A percentile compares a stretch with the other conserved stretches of the same genome.
phyloP scores from a whole-genome alignment of 192 early-diverging fungal species.

The Coemansia sp. region DNA sequence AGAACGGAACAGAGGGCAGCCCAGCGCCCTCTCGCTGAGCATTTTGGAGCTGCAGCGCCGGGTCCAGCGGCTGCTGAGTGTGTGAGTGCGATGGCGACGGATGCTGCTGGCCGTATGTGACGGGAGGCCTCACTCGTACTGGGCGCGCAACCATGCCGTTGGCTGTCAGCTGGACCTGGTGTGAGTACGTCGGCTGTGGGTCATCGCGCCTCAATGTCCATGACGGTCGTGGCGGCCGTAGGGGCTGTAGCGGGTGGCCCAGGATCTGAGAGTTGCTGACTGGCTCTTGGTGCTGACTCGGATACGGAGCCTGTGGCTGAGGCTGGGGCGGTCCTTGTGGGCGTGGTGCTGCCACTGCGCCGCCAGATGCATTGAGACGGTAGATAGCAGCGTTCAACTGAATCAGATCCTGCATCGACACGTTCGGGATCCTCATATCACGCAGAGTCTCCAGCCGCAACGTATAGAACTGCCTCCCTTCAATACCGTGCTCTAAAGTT shows the following conservation, averaged over 20 bases:
- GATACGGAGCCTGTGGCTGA: not conserved
- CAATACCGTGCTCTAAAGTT: slow-evolving; percentile 47
- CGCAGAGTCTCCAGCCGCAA: slow-evolving; percentile 44
- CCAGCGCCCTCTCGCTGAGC: slow-evolving; percentile 1
- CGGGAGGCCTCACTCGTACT: not conserved
- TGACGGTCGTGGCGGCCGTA: slow-evolving; percentile 46
- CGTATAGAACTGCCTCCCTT: slow-evolving; percentile 50
- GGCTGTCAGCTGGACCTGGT: slow-evolving; percentile 34
- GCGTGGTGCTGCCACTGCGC: slow-evolving; percentile 31
- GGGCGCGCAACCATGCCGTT: slow-evolving; percentile 40
- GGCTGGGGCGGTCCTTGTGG: slow-evolving; percentile 11
- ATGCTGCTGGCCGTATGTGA: not conserved
- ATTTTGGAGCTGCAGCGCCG: slow-evolving; percentile 15
- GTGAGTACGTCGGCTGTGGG: slow-evolving; percentile 36
- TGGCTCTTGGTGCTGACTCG: slow-evolving; percentile 4
- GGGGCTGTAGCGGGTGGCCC: slow-evolving; percentile 40
- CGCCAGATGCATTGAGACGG: slow-evolving; percentile 40
- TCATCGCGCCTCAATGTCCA: slow-evolving; percentile 52
- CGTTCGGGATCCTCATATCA: slow-evolving; percentile 45
- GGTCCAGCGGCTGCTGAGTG: slow-evolving; percentile 18
- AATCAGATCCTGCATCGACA: slow-evolving; percentile 48
- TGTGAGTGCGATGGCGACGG: not conserved
- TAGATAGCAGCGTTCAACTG: slow-evolving; percentile 56
- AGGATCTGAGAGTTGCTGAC: slow-evolving; percentile 40
- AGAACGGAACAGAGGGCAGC: slow-evolving; percentile 16